Evolutionary conservation across 1,284 basidiomycete genomes (phyloP).

Genomic region (Porodaedalea pini): DNA sequence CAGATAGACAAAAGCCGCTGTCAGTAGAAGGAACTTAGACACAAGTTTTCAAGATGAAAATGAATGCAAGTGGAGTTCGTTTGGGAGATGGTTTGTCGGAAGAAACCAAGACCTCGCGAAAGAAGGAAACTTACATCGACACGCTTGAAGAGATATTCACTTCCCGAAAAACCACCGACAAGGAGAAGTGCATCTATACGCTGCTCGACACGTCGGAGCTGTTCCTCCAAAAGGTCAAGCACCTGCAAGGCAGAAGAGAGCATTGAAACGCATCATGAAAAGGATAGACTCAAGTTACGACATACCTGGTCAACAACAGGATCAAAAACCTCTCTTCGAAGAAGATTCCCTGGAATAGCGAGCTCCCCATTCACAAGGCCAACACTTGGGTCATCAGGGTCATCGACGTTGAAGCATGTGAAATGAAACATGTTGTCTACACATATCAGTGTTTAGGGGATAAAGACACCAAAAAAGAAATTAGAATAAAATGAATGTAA

Average conservation of each 20-base stretch:
- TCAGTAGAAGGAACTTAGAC: slow-evolving; percentile 1
- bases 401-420: slow-evolving; percentile 75
- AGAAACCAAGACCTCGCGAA: slow-evolving; percentile 16
- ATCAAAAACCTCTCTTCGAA: slow-evolving; percentile 76
- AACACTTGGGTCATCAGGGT: slow-evolving; percentile 67
- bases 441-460: slow-evolving; percentile 1
- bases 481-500: slow-evolving; percentile 20
- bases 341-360: slow-evolving; percentile 69
- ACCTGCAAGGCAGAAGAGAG: slow-evolving; percentile 44
- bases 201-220: slow-evolving; percentile 59
- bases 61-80: not conserved
- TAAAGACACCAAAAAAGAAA: not conserved
- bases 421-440: slow-evolving; percentile 78
- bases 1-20: not conserved
- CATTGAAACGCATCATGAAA: not conserved
- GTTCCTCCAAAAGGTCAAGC: slow-evolving; percentile 69
- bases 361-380: slow-evolving; percentile 78
- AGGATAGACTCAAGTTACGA: slow-evolving; percentile 12
- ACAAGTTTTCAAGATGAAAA: slow-evolving; percentile 3
- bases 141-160: slow-evolving; percentile 72
- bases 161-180: slow-evolving; percentile 82
- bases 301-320: slow-evolving; percentile 71
- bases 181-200: slow-evolving; percentile 73
- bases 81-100: slow-evolving; percentile 12
- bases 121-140: slow-evolving; percentile 49